Evolutionary conservation across 306 rosid species (phyloP).

Genomic region (Castanospermum australe): DNA sequence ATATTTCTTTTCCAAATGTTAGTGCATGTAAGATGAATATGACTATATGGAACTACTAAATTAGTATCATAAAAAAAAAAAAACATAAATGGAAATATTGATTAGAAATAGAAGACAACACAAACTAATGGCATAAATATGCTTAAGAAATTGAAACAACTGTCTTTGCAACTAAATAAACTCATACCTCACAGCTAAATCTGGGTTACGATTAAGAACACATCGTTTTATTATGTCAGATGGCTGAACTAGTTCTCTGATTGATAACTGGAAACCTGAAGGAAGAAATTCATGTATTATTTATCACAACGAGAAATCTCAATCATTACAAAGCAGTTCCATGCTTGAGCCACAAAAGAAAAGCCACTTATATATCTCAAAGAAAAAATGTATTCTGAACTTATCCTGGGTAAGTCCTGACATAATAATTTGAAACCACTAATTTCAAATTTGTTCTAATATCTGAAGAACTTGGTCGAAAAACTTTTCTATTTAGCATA

Average conservation of each 20-base stretch:
- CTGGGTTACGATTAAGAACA: constrained; percentile 57
- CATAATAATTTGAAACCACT: not conserved
- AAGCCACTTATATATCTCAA: not conserved
- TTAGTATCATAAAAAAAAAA: not conserved
- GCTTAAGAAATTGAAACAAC: constrained; percentile 4
- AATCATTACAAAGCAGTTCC: not conserved
- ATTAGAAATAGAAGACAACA: not conserved
- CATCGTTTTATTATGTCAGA: constrained; percentile 66
- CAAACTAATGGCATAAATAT: not conserved
- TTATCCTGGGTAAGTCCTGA: not conserved
- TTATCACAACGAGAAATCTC: constrained; percentile 19
- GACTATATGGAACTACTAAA: no score
- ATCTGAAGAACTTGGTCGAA: not conserved
- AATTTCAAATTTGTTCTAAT: no score
- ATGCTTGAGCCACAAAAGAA: not conserved
- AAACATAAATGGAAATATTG: not conserved
- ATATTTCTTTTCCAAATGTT: not conserved
- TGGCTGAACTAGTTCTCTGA: constrained; percentile 66
- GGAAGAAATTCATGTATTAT: constrained; percentile 38
- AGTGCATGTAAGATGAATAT: not conserved
- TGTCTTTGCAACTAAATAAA: constrained; percentile 29
- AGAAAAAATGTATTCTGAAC: not conserved
- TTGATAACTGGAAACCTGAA: constrained; percentile 72
- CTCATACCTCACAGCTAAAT: constrained; percentile 82
- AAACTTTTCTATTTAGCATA: not conserved